Evolutionary conservation across 345 rosid genomes (phyloP).

Genomic region (Populus nigra): DNA sequence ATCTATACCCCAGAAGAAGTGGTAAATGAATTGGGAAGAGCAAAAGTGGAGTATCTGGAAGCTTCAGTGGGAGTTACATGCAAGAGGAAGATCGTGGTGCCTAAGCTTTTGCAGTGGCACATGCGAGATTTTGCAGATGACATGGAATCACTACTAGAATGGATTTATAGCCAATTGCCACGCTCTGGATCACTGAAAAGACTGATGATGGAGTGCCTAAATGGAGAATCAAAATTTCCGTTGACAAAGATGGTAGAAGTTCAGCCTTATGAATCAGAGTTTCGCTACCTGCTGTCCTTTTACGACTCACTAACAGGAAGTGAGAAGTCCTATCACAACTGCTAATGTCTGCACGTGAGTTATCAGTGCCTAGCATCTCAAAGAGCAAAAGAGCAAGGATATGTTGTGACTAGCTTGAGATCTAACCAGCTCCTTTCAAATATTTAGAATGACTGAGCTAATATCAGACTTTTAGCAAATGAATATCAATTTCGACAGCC

Average conservation of each 20-base stretch:
- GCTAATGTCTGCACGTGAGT: background rate
- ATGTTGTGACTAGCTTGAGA: background rate
- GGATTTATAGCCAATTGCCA: constrained; percentile 88
- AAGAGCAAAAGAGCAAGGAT: background rate
- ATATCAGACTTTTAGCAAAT: background rate
- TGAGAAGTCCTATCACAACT: background rate
- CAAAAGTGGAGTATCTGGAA: constrained; percentile 76
- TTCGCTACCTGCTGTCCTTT: constrained; percentile 64
- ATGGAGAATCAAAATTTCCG: constrained; percentile 48
- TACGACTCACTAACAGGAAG: constrained; percentile 9
- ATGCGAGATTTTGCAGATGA: constrained; percentile 86
- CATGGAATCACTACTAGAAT: constrained; percentile 71
- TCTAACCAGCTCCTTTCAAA: background rate
- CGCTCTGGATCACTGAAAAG: constrained; percentile 57
- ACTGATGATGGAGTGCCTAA: constrained; percentile 69
- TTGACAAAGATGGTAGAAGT: constrained; percentile 54
- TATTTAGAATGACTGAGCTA: background rate
- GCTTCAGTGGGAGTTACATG: constrained; percentile 71
- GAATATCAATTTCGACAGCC: background rate
- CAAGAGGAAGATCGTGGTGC: constrained; percentile 78
- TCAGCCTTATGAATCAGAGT: constrained; percentile 73
- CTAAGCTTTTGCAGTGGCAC: constrained; percentile 85
- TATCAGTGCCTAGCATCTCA: background rate
- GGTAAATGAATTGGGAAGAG: constrained; percentile 66
- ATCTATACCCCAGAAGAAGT: constrained; percentile 69